Evolutionary conservation across 106 monocot genomes (phyloP).

Genomic region (Gastrodia elata): DNA sequence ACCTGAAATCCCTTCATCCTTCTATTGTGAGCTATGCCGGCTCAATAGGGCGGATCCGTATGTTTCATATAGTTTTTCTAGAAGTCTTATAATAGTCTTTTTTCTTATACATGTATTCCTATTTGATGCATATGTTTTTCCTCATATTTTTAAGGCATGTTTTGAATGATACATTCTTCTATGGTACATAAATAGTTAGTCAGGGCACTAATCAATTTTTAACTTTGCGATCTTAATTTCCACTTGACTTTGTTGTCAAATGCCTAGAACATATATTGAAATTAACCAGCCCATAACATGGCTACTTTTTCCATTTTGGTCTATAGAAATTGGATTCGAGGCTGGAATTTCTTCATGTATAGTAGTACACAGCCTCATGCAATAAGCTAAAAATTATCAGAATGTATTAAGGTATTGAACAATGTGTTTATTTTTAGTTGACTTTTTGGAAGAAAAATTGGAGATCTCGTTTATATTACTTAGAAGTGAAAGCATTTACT

Average conservation of each 20-base stretch:
- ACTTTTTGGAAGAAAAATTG: no score
- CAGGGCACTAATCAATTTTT: not conserved
- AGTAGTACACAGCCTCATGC: not conserved
- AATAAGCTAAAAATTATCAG: not conserved
- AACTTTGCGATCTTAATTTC: not conserved
- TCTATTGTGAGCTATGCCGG: slow-evolving; percentile 82
- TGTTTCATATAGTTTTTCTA: slow-evolving; percentile 24
- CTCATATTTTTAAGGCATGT: not conserved
- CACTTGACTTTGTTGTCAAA: not conserved
- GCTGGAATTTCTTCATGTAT: slow-evolving; percentile 1
- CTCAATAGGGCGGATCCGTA: slow-evolving; percentile 84
- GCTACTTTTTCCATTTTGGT: not conserved
- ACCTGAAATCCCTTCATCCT: slow-evolving; percentile 39
- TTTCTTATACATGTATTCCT: not conserved
- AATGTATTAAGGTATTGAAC: not conserved
- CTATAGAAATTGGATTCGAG: not conserved
- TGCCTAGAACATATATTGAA: not conserved
- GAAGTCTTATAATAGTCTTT: slow-evolving; percentile 5
- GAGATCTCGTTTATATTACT: no score
- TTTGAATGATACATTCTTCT: not conserved
- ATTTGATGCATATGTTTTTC: not conserved
- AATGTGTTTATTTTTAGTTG: not conserved
- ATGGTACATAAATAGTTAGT: not conserved
- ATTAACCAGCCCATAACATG: not conserved
- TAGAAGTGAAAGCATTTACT: no score